phyloP scores from a whole-genome alignment of 2,329 filamentous ascomycete genomes.

The Samsoniella hepiali region DNA sequence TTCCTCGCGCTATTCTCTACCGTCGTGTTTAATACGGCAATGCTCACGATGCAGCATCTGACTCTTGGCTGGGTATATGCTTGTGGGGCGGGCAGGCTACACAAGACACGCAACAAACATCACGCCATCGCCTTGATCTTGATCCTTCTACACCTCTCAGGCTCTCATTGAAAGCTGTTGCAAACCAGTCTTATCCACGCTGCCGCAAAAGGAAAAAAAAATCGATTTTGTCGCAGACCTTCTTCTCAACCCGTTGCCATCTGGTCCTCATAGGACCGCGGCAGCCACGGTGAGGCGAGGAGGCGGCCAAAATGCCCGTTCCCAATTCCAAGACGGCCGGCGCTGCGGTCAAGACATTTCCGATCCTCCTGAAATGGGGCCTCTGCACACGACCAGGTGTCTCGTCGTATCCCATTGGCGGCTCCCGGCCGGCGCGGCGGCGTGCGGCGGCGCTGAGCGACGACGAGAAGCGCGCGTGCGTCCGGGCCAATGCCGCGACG shows the following conservation, averaged over 20 bases:
- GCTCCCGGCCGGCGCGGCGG: background rate
- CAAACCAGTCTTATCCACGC: too few relatives aligned
- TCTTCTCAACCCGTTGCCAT: too few relatives aligned
- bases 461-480: conserved; percentile 6
- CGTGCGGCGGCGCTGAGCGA: background rate
- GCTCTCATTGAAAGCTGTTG: background rate
- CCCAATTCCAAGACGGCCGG: background rate
- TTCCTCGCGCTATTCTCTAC: too few relatives aligned
- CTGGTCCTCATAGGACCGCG: too few relatives aligned
- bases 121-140: background rate
- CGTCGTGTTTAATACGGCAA: too few relatives aligned
- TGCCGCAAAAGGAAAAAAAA: too few relatives aligned
- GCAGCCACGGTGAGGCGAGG: too few relatives aligned
- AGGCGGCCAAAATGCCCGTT: background rate
- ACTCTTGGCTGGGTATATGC: too few relatives aligned
- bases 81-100: background rate
- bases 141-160: background rate
- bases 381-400: background rate
- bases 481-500: background rate
- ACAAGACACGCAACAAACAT: background rate
- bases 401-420: background rate
- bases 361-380: conserved; percentile 8
- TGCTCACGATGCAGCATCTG: too few relatives aligned
- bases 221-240: too few relatives aligned
- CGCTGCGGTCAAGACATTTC: conserved; percentile 3